Evolutionary conservation across 139 green algal genomes (phyloP), one percentile per base, ranked within the genome.

Genomic region (Tetraselmis chui): DNA sequence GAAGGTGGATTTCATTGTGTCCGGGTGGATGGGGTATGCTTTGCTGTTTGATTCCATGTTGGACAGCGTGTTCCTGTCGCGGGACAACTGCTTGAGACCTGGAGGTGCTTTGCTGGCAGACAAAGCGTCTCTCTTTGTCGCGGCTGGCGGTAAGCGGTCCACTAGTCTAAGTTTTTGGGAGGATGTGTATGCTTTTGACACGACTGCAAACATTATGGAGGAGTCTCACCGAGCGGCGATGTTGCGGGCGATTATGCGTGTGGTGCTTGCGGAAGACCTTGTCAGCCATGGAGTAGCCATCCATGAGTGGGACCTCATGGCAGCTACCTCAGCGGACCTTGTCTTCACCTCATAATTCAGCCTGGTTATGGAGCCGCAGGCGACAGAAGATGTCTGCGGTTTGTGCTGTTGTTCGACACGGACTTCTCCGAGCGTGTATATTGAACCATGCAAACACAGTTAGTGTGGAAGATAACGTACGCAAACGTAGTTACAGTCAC

Each of bases 41-140:
- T 89, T 99, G 82, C 87, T 99, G 45, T 99, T 97, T 88, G 96
- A 99, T 89, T 94, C 87, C 80, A 99, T 99, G 96, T 88, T 99
- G 59, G 89, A 95, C 82, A 93, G 89, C 2, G 94, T 99, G 75
- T 32, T 96, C 18, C 29, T 86, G 31, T 91, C 91, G 1, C 85
- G 93, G 0, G 90, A 95, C 85, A 67, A 23, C 74, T 96, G 87
- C 85, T 86, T 98, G 32, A 93, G 91, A 67, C 94, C 95, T 0
- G 96, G 94, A 1, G 96, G 96, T 27, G 93, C 92, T 0, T 31
- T 99, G 76, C 89, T 99, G 80, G 96, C 96, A 1, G 95, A 99
- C 89, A 30, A 85, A 1, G 94, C 94, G 0, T 80, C 28, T 76
- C 89, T 99, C 24, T 86, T 90, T 31, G 45, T 98, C 27, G 95